Base-by-base conservation (phyloP, 148 eudicot genomes). In the Arbutus unedo region DNA sequence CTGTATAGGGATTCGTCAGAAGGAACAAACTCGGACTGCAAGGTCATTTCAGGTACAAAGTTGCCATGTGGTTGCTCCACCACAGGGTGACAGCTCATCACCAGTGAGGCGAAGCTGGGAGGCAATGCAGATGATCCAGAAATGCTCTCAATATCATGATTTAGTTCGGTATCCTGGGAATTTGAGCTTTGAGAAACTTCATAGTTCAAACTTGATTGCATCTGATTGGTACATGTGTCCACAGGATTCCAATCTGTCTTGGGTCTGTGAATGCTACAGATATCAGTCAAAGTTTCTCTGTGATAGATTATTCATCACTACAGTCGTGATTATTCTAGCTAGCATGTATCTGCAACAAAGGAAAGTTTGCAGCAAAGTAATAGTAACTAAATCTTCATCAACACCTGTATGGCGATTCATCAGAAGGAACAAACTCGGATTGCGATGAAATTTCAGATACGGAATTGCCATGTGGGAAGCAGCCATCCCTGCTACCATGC, bases 371-470 rank as follows among this genome's bases (percentile, higher is more conserved):
- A 54, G 67, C 45, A 3, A 56, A 79, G 66, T n/a, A 57, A 68
- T 31, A 51, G 54, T 13, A 54, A 41, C 62, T 43, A 55, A 21
- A 21, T 66, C 47, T 75, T 49, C 21, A 44, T 67, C 62, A 81
- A 44, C 78, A 91, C 93, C 87, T 87, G 55, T 88, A 74, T 41
- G 85, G 44, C 79, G 76, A 78, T 75, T 50, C 89, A 60, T 74
- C 53, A 45, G 79, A 83, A 83, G 89, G 89, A 80, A 87, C 74
- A 80, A 83, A 79, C 84, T 89, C 95, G 25, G 94, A 90, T 56
- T 90, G 88, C 79, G 89, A 91, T 41, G 95, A 93, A 74, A 86
- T 45, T 57, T 83, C 90, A 62, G 93, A 82, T 57, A 71, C 79
- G 60, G 50, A 70, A 49, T 80, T 82, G 83, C 81, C 72, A 75